These are phyloP conservation scores for Spiromastix sp. DNA, from an alignment of 2,329 filamentous ascomycete species.

Conservation along the genomic window DNA sequence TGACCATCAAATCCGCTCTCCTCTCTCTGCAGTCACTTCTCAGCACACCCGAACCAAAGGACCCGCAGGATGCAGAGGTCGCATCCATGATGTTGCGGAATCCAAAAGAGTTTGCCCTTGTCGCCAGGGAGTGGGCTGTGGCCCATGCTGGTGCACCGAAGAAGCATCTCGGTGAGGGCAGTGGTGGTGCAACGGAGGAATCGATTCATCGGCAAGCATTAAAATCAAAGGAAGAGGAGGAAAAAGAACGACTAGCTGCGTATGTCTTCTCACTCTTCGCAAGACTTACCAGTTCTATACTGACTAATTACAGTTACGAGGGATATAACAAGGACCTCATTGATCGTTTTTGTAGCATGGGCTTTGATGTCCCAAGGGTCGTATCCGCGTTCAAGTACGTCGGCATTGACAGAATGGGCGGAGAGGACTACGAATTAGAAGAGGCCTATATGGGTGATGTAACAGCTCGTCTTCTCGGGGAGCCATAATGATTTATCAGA, in stretches of 20 bases:
- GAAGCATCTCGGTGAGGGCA: constrained; percentile 43
- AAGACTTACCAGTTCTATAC: too few relatives aligned
- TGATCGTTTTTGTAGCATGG: constrained; percentile 79
- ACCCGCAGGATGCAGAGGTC: constrained; percentile 93
- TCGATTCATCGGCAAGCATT: constrained; percentile 45
- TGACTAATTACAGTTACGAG: constrained; percentile 58
- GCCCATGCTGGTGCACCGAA: constrained; percentile 67
- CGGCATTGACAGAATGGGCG: constrained; percentile 67
- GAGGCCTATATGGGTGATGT: constrained; percentile 86
- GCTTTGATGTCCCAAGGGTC: constrained; percentile 78
- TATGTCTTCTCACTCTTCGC: constrained; percentile 23
- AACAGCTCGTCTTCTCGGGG: constrained; percentile 72
- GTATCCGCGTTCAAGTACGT: constrained; percentile 74
- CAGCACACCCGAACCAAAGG: constrained; percentile 86
- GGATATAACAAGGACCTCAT: constrained; percentile 81
- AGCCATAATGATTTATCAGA: constrained; percentile 41
- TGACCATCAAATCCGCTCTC: constrained; percentile 91
- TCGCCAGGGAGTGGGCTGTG: constrained; percentile 85
- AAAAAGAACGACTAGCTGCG: constrained; percentile 45
- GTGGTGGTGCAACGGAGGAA: constrained; percentile 42
- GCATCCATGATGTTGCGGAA: constrained; percentile 77
- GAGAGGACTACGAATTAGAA: constrained; percentile 75
- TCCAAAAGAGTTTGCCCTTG: constrained; percentile 66
- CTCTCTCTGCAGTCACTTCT: constrained; percentile 89
- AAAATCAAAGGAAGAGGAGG: constrained; percentile 45